Conservation (phyloP, 2,329 filamentous ascomycete genomes). For the Talaromyces sp. region DNA sequence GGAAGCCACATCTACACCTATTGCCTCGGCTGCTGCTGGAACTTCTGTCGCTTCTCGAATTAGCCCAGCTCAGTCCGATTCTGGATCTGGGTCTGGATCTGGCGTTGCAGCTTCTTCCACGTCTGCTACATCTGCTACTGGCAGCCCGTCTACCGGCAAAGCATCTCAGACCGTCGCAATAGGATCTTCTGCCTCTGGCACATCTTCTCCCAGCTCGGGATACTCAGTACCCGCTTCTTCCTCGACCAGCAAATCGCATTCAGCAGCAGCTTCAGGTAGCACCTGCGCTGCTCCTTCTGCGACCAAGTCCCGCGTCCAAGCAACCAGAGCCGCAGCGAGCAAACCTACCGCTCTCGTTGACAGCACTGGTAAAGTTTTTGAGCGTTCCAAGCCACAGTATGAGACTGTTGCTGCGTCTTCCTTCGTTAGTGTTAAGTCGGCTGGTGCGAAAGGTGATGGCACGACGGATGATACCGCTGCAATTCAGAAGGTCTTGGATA, state of each 20-base stretch:
- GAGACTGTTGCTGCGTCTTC: constrained; percentile 60
- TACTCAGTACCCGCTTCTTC: background rate
- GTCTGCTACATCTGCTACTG: background rate
- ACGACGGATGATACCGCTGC: constrained; percentile 79
- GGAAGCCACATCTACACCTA: background rate
- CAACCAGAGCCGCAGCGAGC: constrained; percentile 49
- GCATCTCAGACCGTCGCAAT: background rate
- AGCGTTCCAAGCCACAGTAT: constrained; percentile 87
- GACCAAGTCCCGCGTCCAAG: constrained; percentile 54
- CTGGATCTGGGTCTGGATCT: background rate
- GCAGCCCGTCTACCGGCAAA: background rate
- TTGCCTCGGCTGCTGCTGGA: constrained; percentile 1
- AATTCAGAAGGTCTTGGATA: constrained; percentile 74
- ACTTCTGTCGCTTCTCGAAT: background rate
- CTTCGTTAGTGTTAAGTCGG: constrained; percentile 78
- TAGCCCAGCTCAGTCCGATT: background rate
- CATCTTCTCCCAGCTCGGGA: background rate
- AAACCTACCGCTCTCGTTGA: constrained; percentile 68
- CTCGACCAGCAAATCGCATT: background rate
- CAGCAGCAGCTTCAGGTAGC: constrained; percentile 10
- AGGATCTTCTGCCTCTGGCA: background rate
- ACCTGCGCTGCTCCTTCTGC: constrained; percentile 31
- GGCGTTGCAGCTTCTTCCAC: background rate
- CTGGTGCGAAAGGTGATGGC: constrained; percentile 84
- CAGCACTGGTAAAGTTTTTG: constrained; percentile 65